These are phyloP conservation scores for Scenedesmus sp. DNA, from an alignment of 163 green algal species.

Conservation along the genomic window DNA sequence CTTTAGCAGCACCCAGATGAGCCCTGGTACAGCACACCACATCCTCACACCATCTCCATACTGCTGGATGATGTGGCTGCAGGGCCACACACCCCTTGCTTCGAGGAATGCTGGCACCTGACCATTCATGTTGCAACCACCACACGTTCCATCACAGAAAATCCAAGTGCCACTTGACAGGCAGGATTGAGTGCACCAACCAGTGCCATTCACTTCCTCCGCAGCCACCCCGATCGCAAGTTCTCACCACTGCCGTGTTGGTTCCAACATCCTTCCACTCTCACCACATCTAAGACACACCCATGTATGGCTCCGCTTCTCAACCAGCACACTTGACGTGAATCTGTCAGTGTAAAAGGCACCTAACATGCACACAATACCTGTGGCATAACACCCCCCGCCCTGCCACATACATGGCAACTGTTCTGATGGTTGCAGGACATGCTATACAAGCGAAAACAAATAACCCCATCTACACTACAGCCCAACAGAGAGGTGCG, in stretches of 20 bases:
- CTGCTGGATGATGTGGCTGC: background rate
- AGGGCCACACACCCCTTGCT: background rate
- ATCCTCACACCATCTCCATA: too few relatives aligned
- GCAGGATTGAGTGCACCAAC: background rate
- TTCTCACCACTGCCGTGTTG: too few relatives aligned
- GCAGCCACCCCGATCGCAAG: too few relatives aligned
- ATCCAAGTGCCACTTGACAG: background rate
- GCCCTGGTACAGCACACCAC: too few relatives aligned
- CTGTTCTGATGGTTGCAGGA: background rate
- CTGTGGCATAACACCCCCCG: background rate
- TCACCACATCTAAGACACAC: background rate
- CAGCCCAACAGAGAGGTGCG: background rate
- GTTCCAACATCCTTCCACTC: background rate
- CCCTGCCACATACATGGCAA: background rate
- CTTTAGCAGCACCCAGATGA: too few relatives aligned
- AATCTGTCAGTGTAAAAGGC: background rate
- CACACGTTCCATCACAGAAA: background rate
- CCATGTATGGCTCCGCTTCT: background rate
- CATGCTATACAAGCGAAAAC: background rate
- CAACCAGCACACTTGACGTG: background rate
- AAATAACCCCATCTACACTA: background rate
- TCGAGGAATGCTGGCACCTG: background rate
- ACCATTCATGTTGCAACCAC: background rate
- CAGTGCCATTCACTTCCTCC: background rate
- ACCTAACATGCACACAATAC: background rate